Base-by-base conservation (phyloP, 352 stramenopile species). In the Phytophthora capsici region DNA sequence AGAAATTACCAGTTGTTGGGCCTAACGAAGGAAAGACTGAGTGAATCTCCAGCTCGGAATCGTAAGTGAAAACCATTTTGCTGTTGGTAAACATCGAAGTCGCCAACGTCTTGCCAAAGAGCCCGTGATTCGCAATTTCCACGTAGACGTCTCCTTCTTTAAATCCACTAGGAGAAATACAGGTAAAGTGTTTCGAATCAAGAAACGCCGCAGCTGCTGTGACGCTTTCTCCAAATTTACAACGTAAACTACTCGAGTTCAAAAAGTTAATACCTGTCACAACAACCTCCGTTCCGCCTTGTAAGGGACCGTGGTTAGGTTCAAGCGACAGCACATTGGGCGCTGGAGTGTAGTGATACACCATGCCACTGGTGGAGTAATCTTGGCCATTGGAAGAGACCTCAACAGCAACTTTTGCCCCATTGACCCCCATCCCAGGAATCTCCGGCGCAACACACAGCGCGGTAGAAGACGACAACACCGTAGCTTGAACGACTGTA, bases 341-440 rank as follows among this genome's bases (percentile, higher is more conserved):
- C 1, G 82, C 66, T n/a, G 84, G 73, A 1, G 77, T 78, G 64
- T 96, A 97, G 1, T 76, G 66, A 44, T 89, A 95, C 0, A 86
- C 57, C 3, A 88, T 63, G 0, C 80, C 78, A 34, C 71, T 89
- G 1, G 25, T 67, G 0, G 80, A 86, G 14, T 73, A 91, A 49
- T 98, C 92, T 41, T 89, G 81, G 7, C 80, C 80, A 58, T 98
- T 98, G 3, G 86, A 86, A 12, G 90, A 95, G 12, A 98, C 77
- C 37, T 97, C 86, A n/a, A 98, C 59, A 13, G 89, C 67, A 8
- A 97, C 89, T 44, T 77, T 76, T 6, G 75, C 75, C n/a, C 82
- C 81, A 19, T 73, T 65, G 13, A 91, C 30, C 13, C 71, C 75
- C n/a, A 74, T 34, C 9, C 28, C 28, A 34, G 9, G 8, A 13